Percentiles rank a stretch among this genome's conserved stretches.
phyloP scores from a whole-genome alignment of 2,329 filamentous ascomycete species.

The Zelopaecilomyces penicillatus region DNA sequence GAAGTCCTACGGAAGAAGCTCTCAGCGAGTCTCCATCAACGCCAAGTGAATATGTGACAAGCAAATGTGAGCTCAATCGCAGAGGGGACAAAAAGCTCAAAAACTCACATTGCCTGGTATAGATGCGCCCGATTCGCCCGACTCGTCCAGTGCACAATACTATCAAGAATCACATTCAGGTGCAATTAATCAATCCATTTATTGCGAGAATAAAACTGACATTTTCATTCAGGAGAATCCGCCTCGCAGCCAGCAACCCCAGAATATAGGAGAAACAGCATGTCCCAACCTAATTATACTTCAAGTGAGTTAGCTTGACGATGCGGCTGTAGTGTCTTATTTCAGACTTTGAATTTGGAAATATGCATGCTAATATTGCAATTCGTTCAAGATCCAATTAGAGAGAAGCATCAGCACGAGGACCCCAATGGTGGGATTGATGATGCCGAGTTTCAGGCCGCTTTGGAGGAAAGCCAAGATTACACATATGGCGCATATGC shows the following conservation, averaged over 20 bases:
- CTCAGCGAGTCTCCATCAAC: slow-evolving; percentile 5
- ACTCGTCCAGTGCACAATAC: slow-evolving; percentile 5
- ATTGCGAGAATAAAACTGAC: too few relatives aligned
- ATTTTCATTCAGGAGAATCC: too few relatives aligned
- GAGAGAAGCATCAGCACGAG: too few relatives aligned
- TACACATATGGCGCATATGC: slow-evolving; percentile 11
- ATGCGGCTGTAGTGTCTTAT: too few relatives aligned
- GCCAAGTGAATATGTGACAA: slow-evolving; percentile 5
- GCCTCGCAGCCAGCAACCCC: too few relatives aligned
- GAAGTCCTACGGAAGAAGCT: slow-evolving; percentile 4
- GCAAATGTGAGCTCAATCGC: slow-evolving; percentile 8
- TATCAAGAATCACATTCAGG: slow-evolving; percentile 7
- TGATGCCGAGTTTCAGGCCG: slow-evolving; percentile 11
- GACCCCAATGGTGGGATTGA: slow-evolving; percentile 1
- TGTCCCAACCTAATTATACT: too few relatives aligned
- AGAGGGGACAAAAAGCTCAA: background rate
- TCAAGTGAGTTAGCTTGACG: too few relatives aligned
- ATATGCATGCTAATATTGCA: too few relatives aligned
- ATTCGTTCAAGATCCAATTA: too few relatives aligned
- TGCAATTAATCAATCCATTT: background rate
- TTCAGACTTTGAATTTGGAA: too few relatives aligned
- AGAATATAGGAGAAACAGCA: too few relatives aligned
- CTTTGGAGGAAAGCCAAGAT: slow-evolving; percentile 12
- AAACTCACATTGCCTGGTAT: background rate
- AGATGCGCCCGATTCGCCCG: background rate